These are phyloP conservation scores for Fusarium napiforme DNA, from an alignment of 2,329 filamentous ascomycete species.

Conservation along the genomic window DNA sequence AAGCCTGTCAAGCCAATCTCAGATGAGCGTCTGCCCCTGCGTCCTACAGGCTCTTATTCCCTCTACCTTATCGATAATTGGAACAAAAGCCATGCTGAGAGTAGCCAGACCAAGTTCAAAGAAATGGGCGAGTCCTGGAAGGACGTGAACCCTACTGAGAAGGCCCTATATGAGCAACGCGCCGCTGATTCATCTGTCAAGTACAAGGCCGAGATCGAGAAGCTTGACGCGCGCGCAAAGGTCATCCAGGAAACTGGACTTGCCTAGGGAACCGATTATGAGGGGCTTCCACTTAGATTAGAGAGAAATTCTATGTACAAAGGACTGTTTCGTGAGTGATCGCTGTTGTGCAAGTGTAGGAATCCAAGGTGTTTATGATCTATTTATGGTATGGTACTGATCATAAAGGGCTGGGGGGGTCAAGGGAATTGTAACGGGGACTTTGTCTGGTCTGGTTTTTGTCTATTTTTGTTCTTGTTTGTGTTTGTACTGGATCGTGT, in stretches of 20 bases:
- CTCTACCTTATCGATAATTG: conserved; percentile 55
- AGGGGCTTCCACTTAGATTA: background rate
- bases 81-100: conserved; percentile 39
- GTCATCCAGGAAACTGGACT: conserved; percentile 40
- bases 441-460: conserved; percentile 7
- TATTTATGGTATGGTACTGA: conserved; percentile 11
- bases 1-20: conserved; percentile 51
- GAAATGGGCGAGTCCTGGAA: conserved; percentile 56
- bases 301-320: background rate
- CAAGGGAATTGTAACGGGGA: background rate
- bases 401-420: conserved; percentile 12
- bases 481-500: conserved; percentile 20
- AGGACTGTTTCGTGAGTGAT: background rate
- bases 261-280: conserved; percentile 30
- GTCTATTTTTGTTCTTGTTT: conserved; percentile 14
- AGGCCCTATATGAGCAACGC: conserved; percentile 53
- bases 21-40: conserved; percentile 62
- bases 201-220: conserved; percentile 36
- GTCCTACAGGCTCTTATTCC: conserved; percentile 47
- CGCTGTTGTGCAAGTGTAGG: background rate
- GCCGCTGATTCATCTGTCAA: conserved; percentile 24
- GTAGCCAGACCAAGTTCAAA: conserved; percentile 20
- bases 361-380: background rate
- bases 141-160: conserved; percentile 53
- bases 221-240: conserved; percentile 48